Percentiles rank a stretch among this genome's conserved stretches.
These are phyloP conservation scores for Mycothermus thermophilus DNA, from an alignment of 495 filamentous ascomycete species.

Conservation along the genomic window DNA sequence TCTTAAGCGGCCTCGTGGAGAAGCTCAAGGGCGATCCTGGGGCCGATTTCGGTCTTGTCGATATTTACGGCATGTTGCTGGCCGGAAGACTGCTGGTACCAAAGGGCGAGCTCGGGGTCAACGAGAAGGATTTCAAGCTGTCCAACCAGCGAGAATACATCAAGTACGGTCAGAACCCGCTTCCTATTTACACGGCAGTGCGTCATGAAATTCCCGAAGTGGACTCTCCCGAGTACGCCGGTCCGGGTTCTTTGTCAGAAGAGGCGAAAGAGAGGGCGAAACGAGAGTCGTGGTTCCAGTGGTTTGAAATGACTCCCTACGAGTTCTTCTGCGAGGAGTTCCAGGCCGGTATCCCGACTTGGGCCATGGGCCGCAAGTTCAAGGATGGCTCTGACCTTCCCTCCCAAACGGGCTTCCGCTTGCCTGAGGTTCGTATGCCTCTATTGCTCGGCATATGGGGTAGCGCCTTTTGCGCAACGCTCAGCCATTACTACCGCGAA, in stretches of 20 bases:
- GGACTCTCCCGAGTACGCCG: constrained; percentile 28
- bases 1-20: constrained; percentile 78
- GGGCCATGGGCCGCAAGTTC: constrained; percentile 80
- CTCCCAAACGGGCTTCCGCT: constrained; percentile 36
- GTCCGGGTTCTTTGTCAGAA: constrained; percentile 30
- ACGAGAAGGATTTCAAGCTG: constrained; percentile 69
- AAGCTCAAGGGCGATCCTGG: constrained; percentile 70
- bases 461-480: constrained; percentile 85
- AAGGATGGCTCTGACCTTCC: constrained; percentile 52
- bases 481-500: constrained; percentile 92
- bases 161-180: constrained; percentile 59
- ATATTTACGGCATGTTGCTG: constrained; percentile 77
- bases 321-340: constrained; percentile 93
- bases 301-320: constrained; percentile 94
- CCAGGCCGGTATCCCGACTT: constrained; percentile 79
- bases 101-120: constrained; percentile 62
- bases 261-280: constrained; percentile 48
- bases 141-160: constrained; percentile 68
- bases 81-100: constrained; percentile 75
- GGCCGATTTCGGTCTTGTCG: constrained; percentile 79
- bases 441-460: constrained; percentile 86
- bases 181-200: constrained; percentile 91
- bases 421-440: constrained; percentile 72
- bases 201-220: constrained; percentile 84
- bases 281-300: constrained; percentile 85